Evolutionary conservation across 768 basidiomycete species (phyloP).

Genomic region (Melanogaster broomeanus): DNA sequence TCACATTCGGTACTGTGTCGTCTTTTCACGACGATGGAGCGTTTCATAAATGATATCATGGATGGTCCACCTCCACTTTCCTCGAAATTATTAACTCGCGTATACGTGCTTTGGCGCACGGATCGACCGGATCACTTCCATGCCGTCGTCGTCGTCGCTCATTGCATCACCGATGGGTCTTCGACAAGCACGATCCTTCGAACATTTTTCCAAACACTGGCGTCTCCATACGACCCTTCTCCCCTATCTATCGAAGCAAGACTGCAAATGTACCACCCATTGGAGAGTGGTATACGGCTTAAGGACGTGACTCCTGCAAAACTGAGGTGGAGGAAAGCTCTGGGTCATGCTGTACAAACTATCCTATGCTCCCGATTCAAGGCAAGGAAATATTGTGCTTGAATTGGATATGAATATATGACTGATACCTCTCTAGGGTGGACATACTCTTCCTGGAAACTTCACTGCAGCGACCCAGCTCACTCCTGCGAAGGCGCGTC

Average conservation of each 20-base stretch:
- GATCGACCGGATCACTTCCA: conserved; percentile 42
- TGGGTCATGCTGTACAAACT: conserved; percentile 38
- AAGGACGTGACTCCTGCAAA: conserved; percentile 32
- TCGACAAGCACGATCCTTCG: conserved; percentile 43
- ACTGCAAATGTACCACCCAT: conserved; percentile 41
- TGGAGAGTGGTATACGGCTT: conserved; percentile 39
- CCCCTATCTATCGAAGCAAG: conserved; percentile 33
- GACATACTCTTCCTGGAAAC: conserved; percentile 51
- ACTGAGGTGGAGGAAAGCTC: conserved; percentile 47
- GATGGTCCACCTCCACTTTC: conserved; percentile 39
- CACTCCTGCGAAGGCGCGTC: conserved; percentile 42
- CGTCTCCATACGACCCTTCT: conserved; percentile 7
- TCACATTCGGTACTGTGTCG: conserved; percentile 34
- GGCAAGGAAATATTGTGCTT: conserved; percentile 35
- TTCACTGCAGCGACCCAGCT: conserved; percentile 36
- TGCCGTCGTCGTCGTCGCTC: conserved; percentile 46
- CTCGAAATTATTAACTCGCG: conserved; percentile 41
- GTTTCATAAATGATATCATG: conserved; percentile 33
- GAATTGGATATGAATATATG: too few relatives aligned
- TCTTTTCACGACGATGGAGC: conserved; percentile 39
- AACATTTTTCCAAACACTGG: conserved; percentile 45
- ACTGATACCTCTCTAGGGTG: conserved; percentile 45
- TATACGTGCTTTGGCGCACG: conserved; percentile 39
- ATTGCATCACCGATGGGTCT: conserved; percentile 53
- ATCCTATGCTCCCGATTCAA: conserved; percentile 33